phyloP scores from a whole-genome alignment of 2,329 filamentous ascomycete genomes.

The Phialocephala sp. region DNA sequence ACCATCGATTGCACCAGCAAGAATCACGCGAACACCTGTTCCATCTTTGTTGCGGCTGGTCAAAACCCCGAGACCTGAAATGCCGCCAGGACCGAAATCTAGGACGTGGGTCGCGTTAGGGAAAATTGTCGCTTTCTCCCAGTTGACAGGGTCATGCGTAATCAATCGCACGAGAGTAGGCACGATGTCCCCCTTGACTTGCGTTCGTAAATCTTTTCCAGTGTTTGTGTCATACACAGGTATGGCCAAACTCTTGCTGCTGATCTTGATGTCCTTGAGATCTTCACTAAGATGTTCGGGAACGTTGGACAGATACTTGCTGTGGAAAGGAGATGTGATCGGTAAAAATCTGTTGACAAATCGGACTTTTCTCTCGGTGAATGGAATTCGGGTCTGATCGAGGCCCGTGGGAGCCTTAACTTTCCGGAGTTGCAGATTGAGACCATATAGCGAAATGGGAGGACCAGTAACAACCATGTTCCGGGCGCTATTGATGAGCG shows the following conservation, averaged over 20 bases:
- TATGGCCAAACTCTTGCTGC: constrained; percentile 75
- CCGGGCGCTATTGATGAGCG: constrained; percentile 93
- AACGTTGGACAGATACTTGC: constrained; percentile 85
- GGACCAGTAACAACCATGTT: constrained; percentile 98
- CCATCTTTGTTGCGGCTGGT: constrained; percentile 99
- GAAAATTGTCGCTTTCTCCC: constrained; percentile 94
- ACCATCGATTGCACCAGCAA: constrained; percentile 91
- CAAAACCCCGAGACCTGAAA: constrained; percentile 92
- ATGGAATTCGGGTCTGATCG: constrained; percentile 92
- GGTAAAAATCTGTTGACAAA: constrained; percentile 97
- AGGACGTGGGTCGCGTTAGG: constrained; percentile 90
- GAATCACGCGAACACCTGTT: constrained; percentile 93
- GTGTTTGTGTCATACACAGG: constrained; percentile 90
- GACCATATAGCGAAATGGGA: constrained; percentile 92
- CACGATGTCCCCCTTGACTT: constrained; percentile 78
- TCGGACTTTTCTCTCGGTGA: constrained; percentile 93
- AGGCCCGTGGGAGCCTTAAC: constrained; percentile 97
- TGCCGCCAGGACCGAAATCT: constrained; percentile 95
- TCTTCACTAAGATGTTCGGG: constrained; percentile 85
- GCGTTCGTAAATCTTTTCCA: constrained; percentile 79
- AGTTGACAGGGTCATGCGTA: constrained; percentile 91
- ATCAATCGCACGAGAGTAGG: constrained; percentile 90
- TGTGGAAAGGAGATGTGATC: constrained; percentile 98
- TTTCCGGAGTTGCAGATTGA: constrained; percentile 93
- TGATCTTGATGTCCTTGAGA: constrained; percentile 80